Evolutionary conservation across 2,329 filamentous ascomycete species (phyloP), one percentile per base, ranked within the genome.

Genomic region (Claviceps monticola): DNA sequence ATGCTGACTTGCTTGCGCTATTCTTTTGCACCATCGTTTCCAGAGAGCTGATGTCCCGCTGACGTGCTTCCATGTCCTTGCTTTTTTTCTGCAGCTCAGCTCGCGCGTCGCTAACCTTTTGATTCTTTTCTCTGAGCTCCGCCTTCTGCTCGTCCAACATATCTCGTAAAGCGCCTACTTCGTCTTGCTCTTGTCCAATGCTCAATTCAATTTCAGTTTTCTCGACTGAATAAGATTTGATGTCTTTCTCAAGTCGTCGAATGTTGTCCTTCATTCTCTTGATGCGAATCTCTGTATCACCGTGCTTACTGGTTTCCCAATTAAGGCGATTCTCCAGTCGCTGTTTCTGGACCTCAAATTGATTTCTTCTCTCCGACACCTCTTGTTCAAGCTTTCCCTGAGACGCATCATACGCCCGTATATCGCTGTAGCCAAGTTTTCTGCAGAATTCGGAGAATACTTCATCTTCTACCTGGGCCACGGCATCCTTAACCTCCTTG

Each of bases 351-450:
- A 85, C 82, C 52, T 84, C 86, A 60, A 95, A 97, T 58, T 90
- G 83, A 50, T 86, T 82, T 56, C 88, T 88, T 72, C 90, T 90
- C 67, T 93, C 83, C 0, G 84, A 83, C 45, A 87, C 86, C 64
- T 97, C 88, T 65, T 95, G 88, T 66, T 97, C 90, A 48, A 95
- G 73, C 43, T 86, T 89, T 48, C 93, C 91, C 68, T 97, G 93
- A 58, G 94, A 90, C 26, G 85, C 85, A 64, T 97, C 89, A 61
- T 97, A 98, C 53, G 88, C 86, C 53, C 91, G 86, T 57, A 98
- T 94, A 61, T 94, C 84, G 53, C 80, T 76, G 65, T 95, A 97
- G 0, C 90, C 88, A 19, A 96, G 80, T 51, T 86, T 81, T 59
- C 82, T 79, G 70, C 93, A 98, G 70, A 98, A 98, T 42, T 75